phyloP scores from a whole-genome alignment of 148 eudicot genomes.

The Dysphania ambrosioides region DNA sequence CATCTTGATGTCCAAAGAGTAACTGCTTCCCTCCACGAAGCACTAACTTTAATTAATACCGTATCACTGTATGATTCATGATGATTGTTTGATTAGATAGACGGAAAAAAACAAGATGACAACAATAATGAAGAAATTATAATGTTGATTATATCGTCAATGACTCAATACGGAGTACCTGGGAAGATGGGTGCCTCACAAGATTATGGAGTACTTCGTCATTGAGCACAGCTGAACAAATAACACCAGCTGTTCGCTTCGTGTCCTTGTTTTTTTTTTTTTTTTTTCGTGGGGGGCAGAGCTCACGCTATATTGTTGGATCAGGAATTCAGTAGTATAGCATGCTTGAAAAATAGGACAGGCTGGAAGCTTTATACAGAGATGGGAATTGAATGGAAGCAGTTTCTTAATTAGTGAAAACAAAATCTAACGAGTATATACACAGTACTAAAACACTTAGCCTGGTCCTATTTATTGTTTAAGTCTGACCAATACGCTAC shows the following conservation, averaged over 20 bases:
- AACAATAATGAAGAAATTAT: not conserved
- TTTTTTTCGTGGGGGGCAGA: no score
- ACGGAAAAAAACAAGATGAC: not conserved
- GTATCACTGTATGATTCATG: not conserved
- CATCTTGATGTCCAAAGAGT: not conserved
- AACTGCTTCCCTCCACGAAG: not conserved
- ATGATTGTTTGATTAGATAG: not conserved
- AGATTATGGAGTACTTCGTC: no score
- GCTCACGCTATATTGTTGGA: no score
- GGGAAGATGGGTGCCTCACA: no score
- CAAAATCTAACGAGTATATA: constrained; percentile 25
- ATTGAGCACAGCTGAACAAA: not conserved
- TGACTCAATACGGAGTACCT: not conserved
- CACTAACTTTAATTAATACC: constrained; percentile 8
- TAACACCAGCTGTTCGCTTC: no score
- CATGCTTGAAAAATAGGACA: not conserved
- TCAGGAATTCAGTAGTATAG: not conserved
- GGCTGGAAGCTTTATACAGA: constrained; percentile 11
- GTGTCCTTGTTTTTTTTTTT: no score
- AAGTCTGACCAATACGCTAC: constrained; percentile 21
- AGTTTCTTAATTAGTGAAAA: constrained; percentile 31
- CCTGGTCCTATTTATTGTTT: not conserved
- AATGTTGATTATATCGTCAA: not conserved
- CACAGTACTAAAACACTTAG: no score
- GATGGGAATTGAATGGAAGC: constrained; percentile 20